phyloP scores from a whole-genome alignment of 192 early-diverging fungal genomes.

The Backusella circina region DNA sequence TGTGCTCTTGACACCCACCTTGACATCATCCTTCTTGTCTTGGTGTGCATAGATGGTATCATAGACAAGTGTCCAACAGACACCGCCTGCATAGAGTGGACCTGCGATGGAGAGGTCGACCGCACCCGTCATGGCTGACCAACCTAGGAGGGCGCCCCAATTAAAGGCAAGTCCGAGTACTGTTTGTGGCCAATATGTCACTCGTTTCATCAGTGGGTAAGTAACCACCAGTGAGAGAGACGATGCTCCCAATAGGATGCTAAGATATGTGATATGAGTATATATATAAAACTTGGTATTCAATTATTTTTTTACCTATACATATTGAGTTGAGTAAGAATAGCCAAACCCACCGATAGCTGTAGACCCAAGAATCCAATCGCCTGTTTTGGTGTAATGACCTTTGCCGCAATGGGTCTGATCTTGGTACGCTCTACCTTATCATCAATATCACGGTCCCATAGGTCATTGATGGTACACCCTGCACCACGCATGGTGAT shows the following conservation, averaged over 20 bases:
- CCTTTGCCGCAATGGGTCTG: slow-evolving; percentile 81
- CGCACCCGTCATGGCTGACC: slow-evolving; percentile 71
- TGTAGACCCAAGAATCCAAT: slow-evolving; percentile 78
- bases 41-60: slow-evolving; percentile 98
- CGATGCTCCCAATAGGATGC: slow-evolving; percentile 75
- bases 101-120: slow-evolving; percentile 67
- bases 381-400: slow-evolving; percentile 63
- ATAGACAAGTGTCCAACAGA: slow-evolving; percentile 93
- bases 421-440: slow-evolving; percentile 78
- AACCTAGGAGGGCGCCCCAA: slow-evolving; percentile 90
- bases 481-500: slow-evolving; percentile 94
- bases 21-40: slow-evolving; percentile 89
- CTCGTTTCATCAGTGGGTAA: slow-evolving; percentile 94
- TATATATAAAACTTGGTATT: not conserved
- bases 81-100: slow-evolving; percentile 81
- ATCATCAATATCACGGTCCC: slow-evolving; percentile 90
- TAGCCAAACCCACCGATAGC: slow-evolving; percentile 72
- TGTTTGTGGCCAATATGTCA: slow-evolving; percentile 93
- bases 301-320: slow-evolving; percentile 57
- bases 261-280: slow-evolving; percentile 13
- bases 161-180: slow-evolving; percentile 91
- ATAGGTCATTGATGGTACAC: slow-evolving; percentile 96
- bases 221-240: slow-evolving; percentile 73
- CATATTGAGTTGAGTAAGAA: slow-evolving; percentile 85
- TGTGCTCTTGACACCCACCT: slow-evolving; percentile 88